A percentile compares a stretch with the other conserved stretches of the same genome.
These are phyloP conservation scores for Xanthoceras sorbifolium DNA, from an alignment of 345 rosid genomes.

Conservation along the genomic window DNA sequence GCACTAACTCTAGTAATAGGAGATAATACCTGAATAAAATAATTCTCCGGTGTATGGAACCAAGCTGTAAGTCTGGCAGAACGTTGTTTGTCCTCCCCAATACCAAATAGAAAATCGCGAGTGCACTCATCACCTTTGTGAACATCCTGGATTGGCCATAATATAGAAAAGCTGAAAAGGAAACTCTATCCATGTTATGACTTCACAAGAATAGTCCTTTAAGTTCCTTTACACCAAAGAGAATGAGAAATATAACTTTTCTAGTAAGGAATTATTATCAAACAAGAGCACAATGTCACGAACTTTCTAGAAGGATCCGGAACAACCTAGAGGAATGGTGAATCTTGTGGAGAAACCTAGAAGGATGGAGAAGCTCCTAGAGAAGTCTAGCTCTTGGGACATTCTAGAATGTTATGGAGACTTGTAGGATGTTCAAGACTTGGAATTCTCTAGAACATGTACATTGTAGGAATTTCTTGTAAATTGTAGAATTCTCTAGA, in stretches of 20 bases:
- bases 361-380: too few species aligned
- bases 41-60: conserved; percentile 81
- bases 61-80: conserved; percentile 94
- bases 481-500: too few species aligned
- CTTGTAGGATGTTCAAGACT: too few species aligned
- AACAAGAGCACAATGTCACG: conserved; percentile 11
- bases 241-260: neutral
- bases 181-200: conserved; percentile 11
- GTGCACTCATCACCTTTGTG: conserved; percentile 75
- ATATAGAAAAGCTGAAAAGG: conserved; percentile 68
- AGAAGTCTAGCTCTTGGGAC: too few species aligned
- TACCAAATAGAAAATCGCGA: conserved; percentile 82
- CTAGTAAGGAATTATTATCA: neutral
- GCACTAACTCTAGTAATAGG: neutral
- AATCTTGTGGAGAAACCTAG: too few species aligned
- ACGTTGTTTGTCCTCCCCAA: conserved; percentile 91
- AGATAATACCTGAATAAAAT: conserved; percentile 65
- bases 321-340: too few species aligned
- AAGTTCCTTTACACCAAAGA: neutral
- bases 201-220: conserved; percentile 4
- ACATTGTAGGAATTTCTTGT: too few species aligned
- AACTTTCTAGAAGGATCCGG: too few species aligned
- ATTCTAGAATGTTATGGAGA: too few species aligned
- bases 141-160: conserved; percentile 73
- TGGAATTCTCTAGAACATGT: too few species aligned